Percentiles rank a stretch among this genome's conserved stretches.
Conservation (phyloP, 441 rosid species). For the Sinapis alba region DNA sequence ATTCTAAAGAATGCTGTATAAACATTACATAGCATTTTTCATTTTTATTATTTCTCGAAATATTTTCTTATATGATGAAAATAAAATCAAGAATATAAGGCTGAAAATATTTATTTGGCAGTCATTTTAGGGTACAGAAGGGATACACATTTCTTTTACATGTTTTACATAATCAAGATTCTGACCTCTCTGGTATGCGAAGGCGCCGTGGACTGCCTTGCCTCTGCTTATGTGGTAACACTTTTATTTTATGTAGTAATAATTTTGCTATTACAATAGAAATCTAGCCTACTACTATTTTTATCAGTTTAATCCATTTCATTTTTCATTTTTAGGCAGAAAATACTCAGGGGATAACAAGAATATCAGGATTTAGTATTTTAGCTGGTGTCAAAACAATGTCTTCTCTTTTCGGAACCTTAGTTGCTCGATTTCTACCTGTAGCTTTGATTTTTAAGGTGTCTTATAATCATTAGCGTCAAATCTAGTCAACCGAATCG, state of each 20-base stretch:
- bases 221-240: slow-evolving; percentile 83
- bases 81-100: not conserved
- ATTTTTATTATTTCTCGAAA: not conserved
- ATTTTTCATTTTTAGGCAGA: slow-evolving; percentile 57
- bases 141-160: slow-evolving; percentile 63
- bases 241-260: not conserved
- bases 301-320: not conserved
- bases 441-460: slow-evolving; percentile 66
- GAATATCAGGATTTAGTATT: slow-evolving; percentile 74
- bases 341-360: slow-evolving; percentile 43
- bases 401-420: slow-evolving; percentile 58
- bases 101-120: slow-evolving; percentile 36
- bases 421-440: slow-evolving; percentile 78
- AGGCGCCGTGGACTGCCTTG: slow-evolving; percentile 68
- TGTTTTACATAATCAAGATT: slow-evolving; percentile 58
- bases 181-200: slow-evolving; percentile 65
- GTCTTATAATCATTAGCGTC: not conserved
- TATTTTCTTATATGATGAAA: not conserved
- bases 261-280: not conserved
- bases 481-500: not conserved
- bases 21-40: not conserved
- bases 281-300: not conserved
- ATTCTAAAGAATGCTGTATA: not conserved
- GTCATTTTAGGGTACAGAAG: slow-evolving; percentile 77
- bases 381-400: slow-evolving; percentile 59